A percentile compares a stretch with the other conserved stretches of the same genome.
phyloP scores from a whole-genome alignment of 2,329 filamentous ascomycete species.

The Cladophialophora psammophila region DNA sequence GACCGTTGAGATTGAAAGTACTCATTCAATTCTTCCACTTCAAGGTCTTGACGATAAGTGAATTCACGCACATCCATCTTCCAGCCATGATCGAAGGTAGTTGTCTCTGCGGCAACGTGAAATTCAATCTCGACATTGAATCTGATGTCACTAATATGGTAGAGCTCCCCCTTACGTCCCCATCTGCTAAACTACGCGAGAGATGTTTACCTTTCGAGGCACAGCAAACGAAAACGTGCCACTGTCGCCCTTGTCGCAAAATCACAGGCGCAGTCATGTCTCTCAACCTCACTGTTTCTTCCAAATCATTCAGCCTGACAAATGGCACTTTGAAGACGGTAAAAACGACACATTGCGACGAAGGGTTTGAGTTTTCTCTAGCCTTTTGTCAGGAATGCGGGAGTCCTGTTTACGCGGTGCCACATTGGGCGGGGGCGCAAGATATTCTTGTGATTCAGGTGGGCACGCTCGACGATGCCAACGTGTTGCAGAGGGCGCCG shows the following conservation, averaged over 20 bases:
- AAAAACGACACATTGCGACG: constrained; percentile 6
- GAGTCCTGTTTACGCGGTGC: constrained; percentile 11
- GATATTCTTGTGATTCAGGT: constrained; percentile 9
- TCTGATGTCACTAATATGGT: neutral
- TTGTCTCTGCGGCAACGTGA: constrained; percentile 14
- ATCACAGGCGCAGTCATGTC: constrained; percentile 11
- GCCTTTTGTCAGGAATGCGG: constrained; percentile 15
- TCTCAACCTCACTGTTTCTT: constrained; percentile 1
- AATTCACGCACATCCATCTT: neutral
- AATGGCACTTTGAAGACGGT: constrained; percentile 7
- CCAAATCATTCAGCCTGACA: constrained; percentile 7
- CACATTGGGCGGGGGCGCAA: neutral
- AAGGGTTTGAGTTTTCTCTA: constrained; percentile 15
- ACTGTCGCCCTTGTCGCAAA: constrained; percentile 15
- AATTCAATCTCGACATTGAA: neutral
- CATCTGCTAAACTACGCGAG: neutral
- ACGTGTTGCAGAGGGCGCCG: constrained; percentile 2
- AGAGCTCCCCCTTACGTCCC: neutral
- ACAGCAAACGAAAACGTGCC: constrained; percentile 3
- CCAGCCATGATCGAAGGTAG: constrained; percentile 12
- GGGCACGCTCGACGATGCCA: constrained; percentile 6
- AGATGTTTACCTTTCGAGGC: neutral
- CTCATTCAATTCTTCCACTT: neutral
- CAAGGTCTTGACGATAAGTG: neutral
- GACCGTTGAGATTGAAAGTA: neutral